phyloP scores from a whole-genome alignment of 257 asterid species.

The Henckelia pumila region DNA sequence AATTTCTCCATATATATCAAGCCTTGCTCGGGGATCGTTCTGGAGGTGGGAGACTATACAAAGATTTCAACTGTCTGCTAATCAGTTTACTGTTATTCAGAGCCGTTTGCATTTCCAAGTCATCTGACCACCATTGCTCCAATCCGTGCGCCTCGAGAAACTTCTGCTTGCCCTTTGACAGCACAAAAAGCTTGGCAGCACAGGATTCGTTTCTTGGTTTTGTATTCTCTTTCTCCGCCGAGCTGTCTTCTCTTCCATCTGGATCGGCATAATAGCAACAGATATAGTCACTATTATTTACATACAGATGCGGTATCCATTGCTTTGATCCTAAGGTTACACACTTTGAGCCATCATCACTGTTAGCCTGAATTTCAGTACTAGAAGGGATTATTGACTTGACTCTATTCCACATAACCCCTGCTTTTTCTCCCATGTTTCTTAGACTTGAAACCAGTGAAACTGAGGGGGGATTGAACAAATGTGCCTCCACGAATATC shows the following conservation, averaged over 20 bases:
- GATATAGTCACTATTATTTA: conserved; percentile 84
- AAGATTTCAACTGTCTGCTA: conserved; percentile 80
- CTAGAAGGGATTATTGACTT: conserved; percentile 57
- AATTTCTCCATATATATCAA: conserved; percentile 9
- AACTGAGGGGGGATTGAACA: conserved; percentile 95
- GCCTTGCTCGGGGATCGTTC: conserved; percentile 45
- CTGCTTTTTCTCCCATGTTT: conserved; percentile 72
- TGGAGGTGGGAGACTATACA: conserved; percentile 61
- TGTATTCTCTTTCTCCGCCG: conserved; percentile 63
- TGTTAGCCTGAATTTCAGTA: conserved; percentile 28
- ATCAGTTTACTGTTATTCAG: conserved; percentile 76
- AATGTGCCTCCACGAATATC: conserved; percentile 82
- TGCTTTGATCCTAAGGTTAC: conserved; percentile 51
- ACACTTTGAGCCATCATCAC: conserved; percentile 25
- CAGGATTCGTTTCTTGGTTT: conserved; percentile 35
- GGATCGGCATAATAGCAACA: conserved; percentile 85
- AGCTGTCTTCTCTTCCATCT: conserved; percentile 31
- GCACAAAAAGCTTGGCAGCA: conserved; percentile 72
- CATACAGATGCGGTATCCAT: conserved; percentile 87
- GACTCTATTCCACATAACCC: conserved; percentile 68
- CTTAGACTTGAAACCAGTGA: conserved; percentile 79
- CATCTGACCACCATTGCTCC: conserved; percentile 99
- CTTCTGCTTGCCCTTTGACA: conserved; percentile 88
- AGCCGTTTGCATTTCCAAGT: conserved; percentile 76
- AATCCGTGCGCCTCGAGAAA: conserved; percentile 92